Percentiles rank a stretch among this genome's conserved stretches.
Conservation (phyloP, 179 eudicot species). For the Spinacia oleracea region DNA sequence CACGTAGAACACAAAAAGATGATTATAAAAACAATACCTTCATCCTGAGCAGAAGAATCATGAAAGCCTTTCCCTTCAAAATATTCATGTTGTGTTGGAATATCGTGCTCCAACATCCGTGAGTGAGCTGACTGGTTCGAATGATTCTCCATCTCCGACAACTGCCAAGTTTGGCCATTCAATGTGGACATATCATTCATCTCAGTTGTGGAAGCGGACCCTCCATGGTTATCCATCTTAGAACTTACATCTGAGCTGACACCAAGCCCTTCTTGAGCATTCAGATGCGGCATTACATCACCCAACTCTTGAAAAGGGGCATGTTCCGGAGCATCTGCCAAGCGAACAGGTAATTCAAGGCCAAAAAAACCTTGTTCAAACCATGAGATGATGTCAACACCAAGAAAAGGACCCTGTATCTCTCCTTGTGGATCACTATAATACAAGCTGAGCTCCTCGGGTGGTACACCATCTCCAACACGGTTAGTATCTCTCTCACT, state of each 20-base stretch:
- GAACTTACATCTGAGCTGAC: constrained; percentile 32
- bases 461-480: constrained; percentile 44
- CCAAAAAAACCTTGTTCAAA: constrained; percentile 98
- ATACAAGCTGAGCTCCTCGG: constrained; percentile 77
- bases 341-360: constrained; percentile 73
- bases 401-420: constrained; percentile 96
- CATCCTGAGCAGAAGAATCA: constrained; percentile 66
- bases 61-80: constrained; percentile 41
- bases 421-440: constrained; percentile 96
- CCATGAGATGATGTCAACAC: constrained; percentile 95
- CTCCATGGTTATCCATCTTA: constrained; percentile 41
- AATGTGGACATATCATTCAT: constrained; percentile 32
- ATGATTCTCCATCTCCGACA: constrained; percentile 46
- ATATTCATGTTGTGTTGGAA: constrained; percentile 37
- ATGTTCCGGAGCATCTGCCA: constrained; percentile 79
- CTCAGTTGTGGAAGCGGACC: constrained; percentile 42
- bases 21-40: constrained; percentile 47
- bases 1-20: not conserved
- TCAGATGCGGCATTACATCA: constrained; percentile 83
- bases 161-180: constrained; percentile 48
- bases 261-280: constrained; percentile 39
- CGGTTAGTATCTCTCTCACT: constrained; percentile 33
- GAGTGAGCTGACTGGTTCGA: constrained; percentile 40
- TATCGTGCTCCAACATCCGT: constrained; percentile 40
- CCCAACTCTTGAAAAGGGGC: constrained; percentile 71